Conservation (phyloP, 768 basidiomycete genomes). For the Mycena maculata region DNA sequence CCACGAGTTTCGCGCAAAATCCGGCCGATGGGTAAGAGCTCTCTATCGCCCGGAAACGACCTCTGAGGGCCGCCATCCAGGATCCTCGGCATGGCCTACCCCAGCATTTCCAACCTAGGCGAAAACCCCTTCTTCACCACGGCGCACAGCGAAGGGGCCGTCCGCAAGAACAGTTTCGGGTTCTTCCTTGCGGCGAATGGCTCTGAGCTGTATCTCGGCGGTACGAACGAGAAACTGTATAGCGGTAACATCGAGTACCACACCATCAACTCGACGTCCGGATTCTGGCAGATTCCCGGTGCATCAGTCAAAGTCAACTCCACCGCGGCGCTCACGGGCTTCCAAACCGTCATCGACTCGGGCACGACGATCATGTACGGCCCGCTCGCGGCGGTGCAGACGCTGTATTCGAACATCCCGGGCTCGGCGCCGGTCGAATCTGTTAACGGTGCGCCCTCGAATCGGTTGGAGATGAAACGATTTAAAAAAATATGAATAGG, state of each 20-base stretch:
- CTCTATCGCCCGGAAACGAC: slow-evolving; percentile 23
- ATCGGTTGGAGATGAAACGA: not conserved
- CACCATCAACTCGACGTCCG: slow-evolving; percentile 35
- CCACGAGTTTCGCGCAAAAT: slow-evolving; percentile 37
- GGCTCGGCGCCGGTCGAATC: slow-evolving; percentile 37
- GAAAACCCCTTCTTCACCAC: slow-evolving; percentile 54
- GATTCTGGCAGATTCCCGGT: slow-evolving; percentile 42
- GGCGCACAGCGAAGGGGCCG: slow-evolving; percentile 47
- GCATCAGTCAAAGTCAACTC: slow-evolving; percentile 32
- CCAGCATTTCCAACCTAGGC: slow-evolving; percentile 44
- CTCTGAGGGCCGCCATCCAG: slow-evolving; percentile 32
- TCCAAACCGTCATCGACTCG: slow-evolving; percentile 47
- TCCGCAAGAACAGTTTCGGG: slow-evolving; percentile 51
- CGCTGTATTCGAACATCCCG: slow-evolving; percentile 41
- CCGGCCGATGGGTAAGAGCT: slow-evolving; percentile 33
- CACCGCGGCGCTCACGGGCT: slow-evolving; percentile 1
- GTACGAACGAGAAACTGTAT: slow-evolving; percentile 56
- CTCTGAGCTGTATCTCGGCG: slow-evolving; percentile 65
- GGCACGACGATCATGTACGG: slow-evolving; percentile 53
- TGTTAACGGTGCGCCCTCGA: slow-evolving; percentile 35
- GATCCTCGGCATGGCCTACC: slow-evolving; percentile 52
- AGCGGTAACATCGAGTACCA: slow-evolving; percentile 52
- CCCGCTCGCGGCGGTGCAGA: slow-evolving; percentile 33
- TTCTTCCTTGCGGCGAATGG: slow-evolving; percentile 56
- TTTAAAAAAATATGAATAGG: not conserved